These are phyloP conservation scores for Cladophialophora bantiana DNA, from an alignment of 2,329 filamentous ascomycete species.

Conservation along the genomic window DNA sequence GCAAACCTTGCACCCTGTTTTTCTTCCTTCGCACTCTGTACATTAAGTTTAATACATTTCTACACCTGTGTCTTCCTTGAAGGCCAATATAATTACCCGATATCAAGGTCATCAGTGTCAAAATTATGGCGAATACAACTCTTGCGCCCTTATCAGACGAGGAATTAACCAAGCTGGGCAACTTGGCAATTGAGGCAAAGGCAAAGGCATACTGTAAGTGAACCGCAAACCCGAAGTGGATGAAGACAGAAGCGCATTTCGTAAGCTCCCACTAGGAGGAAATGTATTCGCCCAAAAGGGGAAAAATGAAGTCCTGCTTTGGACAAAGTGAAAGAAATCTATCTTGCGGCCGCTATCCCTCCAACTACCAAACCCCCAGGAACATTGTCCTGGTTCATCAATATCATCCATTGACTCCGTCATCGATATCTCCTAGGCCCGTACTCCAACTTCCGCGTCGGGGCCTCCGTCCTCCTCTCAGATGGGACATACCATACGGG, in stretches of 20 bases:
- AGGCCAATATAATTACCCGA: background rate
- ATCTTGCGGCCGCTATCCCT: background rate
- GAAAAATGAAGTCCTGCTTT: background rate
- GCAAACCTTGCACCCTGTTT: background rate
- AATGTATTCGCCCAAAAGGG: background rate
- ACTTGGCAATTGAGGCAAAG: conserved; percentile 74
- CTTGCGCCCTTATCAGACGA: conserved; percentile 29
- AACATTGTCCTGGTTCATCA: background rate
- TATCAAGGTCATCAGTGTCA: background rate
- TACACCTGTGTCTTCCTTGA: background rate
- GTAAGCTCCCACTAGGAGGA: background rate
- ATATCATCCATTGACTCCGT: background rate
- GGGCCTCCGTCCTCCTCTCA: conserved; percentile 74
- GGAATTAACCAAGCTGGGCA: conserved; percentile 35
- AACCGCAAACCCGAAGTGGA: conserved; percentile 20
- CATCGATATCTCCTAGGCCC: conserved; percentile 60
- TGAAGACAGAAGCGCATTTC: background rate
- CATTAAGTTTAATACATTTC: background rate
- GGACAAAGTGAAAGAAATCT: background rate
- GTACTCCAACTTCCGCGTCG: conserved; percentile 91
- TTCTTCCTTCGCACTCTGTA: background rate
- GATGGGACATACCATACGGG: conserved; percentile 69
- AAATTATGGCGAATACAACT: background rate
- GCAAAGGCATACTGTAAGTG: conserved; percentile 76
- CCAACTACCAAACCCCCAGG: background rate